Base-by-base conservation (phyloP, 306 rosid genomes). In the Sicyos baderoa region DNA sequence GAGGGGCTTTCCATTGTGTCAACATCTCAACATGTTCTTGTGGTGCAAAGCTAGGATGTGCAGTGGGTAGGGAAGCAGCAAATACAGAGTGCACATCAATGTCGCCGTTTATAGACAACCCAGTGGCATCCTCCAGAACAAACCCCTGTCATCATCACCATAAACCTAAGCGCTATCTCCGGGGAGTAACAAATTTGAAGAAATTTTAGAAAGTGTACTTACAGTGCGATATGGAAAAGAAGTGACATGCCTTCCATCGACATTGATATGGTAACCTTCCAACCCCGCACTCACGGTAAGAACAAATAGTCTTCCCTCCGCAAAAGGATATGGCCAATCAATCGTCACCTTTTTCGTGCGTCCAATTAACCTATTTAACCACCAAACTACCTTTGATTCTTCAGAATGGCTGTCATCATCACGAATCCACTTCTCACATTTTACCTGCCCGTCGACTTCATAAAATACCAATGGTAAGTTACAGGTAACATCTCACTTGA, bases 341-440 rank as follows among this genome's bases (percentile, higher is more conserved):
- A 90, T 15, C 5, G 81, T 47, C 81, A 86, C 96, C 79, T 81
- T 82, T 78, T 80, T 90, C 10, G 89, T 88, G 15, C 90, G 80
- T 47, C 96, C 99, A 48, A 90, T 88, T 82, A 90, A 65, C 75
- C 99, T 86, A 76, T 84, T 93, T 68, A 86, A 78, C 99, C 99
- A 93, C 99, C 99, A 93, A 11, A 84, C 57, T 4, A 86, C 87
- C 80, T 86, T 93, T 6, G 86, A 90, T 77, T 93, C 99, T 82
- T 88, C 99, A 0, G 89, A 84, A 72, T 4, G 86, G 74, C 77
- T 70, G 21, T 90, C 84, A 15, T 93, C 91, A 50, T 86, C 94
- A 3, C 89, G 96, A 71, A 88, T 90, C 99, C 99, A 93, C 81
- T 93, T 93, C 76, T 93, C 97, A 71, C 96, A 93, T 83, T 93